A percentile compares a stretch with the other conserved stretches of the same genome.
These are phyloP conservation scores for Aureobasidium musti DNA, from an alignment of 2,329 filamentous ascomycete genomes.

Conservation along the genomic window DNA sequence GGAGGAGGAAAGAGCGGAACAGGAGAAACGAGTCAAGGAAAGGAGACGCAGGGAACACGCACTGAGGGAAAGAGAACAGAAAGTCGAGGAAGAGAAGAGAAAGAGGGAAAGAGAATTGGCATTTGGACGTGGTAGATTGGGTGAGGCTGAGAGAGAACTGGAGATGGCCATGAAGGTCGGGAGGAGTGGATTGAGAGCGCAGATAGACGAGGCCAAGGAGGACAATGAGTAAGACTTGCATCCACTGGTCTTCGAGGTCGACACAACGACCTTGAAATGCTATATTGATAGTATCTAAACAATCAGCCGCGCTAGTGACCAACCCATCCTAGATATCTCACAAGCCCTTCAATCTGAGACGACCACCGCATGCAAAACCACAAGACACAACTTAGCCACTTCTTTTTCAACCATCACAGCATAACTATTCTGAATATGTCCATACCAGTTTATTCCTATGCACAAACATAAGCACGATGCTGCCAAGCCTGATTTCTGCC, in stretches of 20 bases:
- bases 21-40: slow-evolving; percentile 52
- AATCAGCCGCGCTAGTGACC: not conserved
- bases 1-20: slow-evolving; percentile 52
- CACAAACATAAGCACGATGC: no score
- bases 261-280: not conserved
- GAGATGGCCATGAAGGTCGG: slow-evolving; percentile 68
- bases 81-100: slow-evolving; percentile 35
- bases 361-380: not conserved
- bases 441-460: no score
- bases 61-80: slow-evolving; percentile 61
- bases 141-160: slow-evolving; percentile 68
- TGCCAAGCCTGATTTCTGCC: not conserved
- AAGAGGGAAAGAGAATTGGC: slow-evolving; percentile 33
- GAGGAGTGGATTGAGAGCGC: slow-evolving; percentile 65
- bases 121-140: slow-evolving; percentile 54
- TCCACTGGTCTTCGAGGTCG: not conserved
- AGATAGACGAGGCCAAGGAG: slow-evolving; percentile 48
- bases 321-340: not conserved
- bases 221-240: not conserved
- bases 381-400: not conserved
- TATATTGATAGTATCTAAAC: not conserved
- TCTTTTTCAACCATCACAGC: no score
- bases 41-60: slow-evolving; percentile 63
- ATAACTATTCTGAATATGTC: no score
- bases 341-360: not conserved